Conservation (phyloP, 257 asterid species). For the Ilex asprella region DNA sequence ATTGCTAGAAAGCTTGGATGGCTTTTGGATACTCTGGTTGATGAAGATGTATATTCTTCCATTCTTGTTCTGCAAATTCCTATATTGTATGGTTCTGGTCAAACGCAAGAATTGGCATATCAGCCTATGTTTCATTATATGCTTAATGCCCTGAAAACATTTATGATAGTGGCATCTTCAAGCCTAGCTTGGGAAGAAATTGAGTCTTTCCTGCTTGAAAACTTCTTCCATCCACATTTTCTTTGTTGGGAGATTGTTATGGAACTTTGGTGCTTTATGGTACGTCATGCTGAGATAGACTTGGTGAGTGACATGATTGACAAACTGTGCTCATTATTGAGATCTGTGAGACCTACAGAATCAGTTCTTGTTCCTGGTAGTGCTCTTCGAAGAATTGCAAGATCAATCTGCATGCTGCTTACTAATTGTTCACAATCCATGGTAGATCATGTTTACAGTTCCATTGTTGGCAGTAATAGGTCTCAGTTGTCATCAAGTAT, state of each 20-base stretch:
- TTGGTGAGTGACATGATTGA: conserved; percentile 39
- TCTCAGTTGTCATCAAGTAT: conserved; percentile 32
- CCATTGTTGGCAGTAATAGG: conserved; percentile 37
- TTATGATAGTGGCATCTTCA: conserved; percentile 66
- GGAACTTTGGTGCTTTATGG: conserved; percentile 82
- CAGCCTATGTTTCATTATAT: conserved; percentile 52
- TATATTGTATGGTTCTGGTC: conserved; percentile 24
- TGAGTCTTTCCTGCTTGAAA: conserved; percentile 61
- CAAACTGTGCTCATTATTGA: conserved; percentile 56
- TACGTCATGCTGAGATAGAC: conserved; percentile 69
- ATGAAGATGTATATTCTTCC: conserved; percentile 60
- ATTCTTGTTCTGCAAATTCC: conserved; percentile 52
- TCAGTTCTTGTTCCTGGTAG: conserved; percentile 48
- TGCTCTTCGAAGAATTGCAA: conserved; percentile 57
- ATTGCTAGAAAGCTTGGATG: conserved; percentile 77
- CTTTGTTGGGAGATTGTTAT: conserved; percentile 74
- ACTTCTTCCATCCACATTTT: conserved; percentile 81
- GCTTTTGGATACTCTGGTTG: conserved; percentile 61
- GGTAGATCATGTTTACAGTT: conserved; percentile 56
- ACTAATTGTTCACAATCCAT: conserved; percentile 49
- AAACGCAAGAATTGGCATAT: conserved; percentile 42
- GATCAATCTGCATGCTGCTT: conserved; percentile 54
- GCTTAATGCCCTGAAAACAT: conserved; percentile 65
- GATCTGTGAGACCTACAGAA: conserved; percentile 36
- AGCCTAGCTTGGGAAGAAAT: conserved; percentile 65